A percentile compares a stretch with the other conserved stretches of the same genome.
These are phyloP conservation scores for Metschnikowia borealis DNA, from an alignment of 805 yeast genomes.

Conservation along the genomic window DNA sequence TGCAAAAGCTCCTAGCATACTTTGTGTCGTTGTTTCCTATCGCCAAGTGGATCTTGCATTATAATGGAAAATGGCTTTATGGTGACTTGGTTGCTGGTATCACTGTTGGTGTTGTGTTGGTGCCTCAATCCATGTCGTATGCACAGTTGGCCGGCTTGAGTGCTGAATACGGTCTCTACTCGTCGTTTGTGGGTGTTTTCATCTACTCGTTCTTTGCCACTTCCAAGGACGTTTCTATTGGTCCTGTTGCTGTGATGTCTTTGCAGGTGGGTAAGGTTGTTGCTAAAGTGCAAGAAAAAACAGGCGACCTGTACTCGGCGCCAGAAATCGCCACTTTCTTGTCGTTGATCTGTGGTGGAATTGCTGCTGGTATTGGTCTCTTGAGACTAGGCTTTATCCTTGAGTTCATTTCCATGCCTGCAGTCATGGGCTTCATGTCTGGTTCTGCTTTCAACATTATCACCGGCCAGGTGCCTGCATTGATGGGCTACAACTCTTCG, in stretches of 20 bases:
- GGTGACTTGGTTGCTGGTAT: conserved; percentile 88
- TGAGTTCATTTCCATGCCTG: conserved; percentile 86
- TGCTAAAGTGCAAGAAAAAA: conserved; percentile 48
- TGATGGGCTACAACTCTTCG: conserved; percentile 66
- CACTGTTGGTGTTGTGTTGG: conserved; percentile 88
- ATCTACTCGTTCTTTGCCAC: conserved; percentile 90
- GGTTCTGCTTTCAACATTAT: conserved; percentile 87
- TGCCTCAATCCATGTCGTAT: conserved; percentile 95
- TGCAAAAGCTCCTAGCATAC: conserved; percentile 42
- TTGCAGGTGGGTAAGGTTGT: conserved; percentile 77
- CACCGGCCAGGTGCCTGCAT: conserved; percentile 79
- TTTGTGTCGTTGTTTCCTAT: conserved; percentile 71
- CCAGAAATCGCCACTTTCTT: conserved; percentile 78
- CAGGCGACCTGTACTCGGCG: conserved; percentile 46
- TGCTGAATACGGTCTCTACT: conserved; percentile 84
- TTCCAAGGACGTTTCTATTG: conserved; percentile 91
- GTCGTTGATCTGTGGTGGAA: conserved; percentile 79
- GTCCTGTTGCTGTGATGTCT: conserved; percentile 97
- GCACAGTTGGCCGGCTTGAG: conserved; percentile 80
- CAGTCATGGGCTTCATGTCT: conserved; percentile 91
- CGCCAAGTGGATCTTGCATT: conserved; percentile 77
- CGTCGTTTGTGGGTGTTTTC: conserved; percentile 88
- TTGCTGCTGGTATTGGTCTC: conserved; percentile 78
- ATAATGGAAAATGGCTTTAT: conserved; percentile 73
- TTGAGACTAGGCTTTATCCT: conserved; percentile 82